A percentile compares a stretch with the other conserved stretches of the same genome.
Evolutionary conservation across 139 green algal species (phyloP).

Genomic region (Haematococcus sp.): DNA sequence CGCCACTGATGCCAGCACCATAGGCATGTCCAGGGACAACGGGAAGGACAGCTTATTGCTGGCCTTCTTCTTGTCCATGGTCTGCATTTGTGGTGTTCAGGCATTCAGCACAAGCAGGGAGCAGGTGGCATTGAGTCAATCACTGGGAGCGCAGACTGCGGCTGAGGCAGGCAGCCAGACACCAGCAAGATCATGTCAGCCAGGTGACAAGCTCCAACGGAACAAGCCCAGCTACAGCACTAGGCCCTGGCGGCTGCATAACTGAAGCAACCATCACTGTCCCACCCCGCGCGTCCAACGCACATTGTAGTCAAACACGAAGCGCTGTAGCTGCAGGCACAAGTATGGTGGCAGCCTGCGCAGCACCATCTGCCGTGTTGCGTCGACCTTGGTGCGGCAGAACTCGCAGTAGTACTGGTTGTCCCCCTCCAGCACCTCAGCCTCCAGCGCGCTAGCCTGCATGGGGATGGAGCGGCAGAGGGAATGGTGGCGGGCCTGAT

Average conservation of each 20-base stretch:
- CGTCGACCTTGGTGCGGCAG: slow-evolving; percentile 70
- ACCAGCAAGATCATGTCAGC: too few species aligned
- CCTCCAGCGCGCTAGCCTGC: slow-evolving; percentile 47
- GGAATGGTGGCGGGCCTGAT: too few species aligned
- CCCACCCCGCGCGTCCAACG: too few species aligned
- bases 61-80: slow-evolving; percentile 76
- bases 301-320: slow-evolving; percentile 77
- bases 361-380: slow-evolving; percentile 67
- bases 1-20: slow-evolving; percentile 30
- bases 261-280: too few species aligned
- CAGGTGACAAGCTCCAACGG: too few species aligned
- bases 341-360: slow-evolving; percentile 74
- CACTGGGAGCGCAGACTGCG: not conserved
- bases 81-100: slow-evolving; percentile 36
- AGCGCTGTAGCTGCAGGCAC: slow-evolving; percentile 85
- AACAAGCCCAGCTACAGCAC: too few species aligned
- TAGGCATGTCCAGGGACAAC: slow-evolving; percentile 57
- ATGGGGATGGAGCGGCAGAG: not conserved
- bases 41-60: slow-evolving; percentile 80
- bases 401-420: slow-evolving; percentile 84
- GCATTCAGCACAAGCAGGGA: not conserved
- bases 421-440: slow-evolving; percentile 74
- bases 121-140: not conserved
- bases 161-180: not conserved
- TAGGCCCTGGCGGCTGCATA: too few species aligned